phyloP scores from a whole-genome alignment of 805 yeast genomes.

The Brettanomyces anomalus region DNA sequence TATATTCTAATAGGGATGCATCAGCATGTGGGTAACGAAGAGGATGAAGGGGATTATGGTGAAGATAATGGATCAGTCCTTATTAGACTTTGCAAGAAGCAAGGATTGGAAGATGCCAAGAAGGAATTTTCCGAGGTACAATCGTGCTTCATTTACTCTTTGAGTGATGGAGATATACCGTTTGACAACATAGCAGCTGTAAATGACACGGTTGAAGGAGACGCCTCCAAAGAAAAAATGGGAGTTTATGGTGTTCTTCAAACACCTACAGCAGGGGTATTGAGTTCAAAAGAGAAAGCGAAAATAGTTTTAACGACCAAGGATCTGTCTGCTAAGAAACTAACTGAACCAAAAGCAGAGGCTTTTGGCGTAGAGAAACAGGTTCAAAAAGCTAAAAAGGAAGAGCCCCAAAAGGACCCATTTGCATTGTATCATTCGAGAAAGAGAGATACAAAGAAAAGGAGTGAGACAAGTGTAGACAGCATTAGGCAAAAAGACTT shows the following conservation, averaged over 20 bases:
- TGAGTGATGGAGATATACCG: conserved; percentile 11
- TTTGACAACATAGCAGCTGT: conserved; percentile 15
- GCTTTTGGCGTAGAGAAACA: background rate
- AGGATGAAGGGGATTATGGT: conserved; percentile 2
- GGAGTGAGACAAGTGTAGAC: conserved; percentile 3
- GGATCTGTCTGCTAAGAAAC: background rate
- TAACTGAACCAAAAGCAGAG: background rate
- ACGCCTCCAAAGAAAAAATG: conserved; percentile 13
- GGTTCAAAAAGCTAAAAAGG: background rate
- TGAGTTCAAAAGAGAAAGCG: background rate
- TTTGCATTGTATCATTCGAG: conserved; percentile 5
- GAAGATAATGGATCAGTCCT: conserved; percentile 6
- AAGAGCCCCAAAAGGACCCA: conserved; percentile 1
- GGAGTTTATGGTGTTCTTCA: conserved; percentile 18
- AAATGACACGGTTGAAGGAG: conserved; percentile 7
- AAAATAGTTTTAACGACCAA: background rate
- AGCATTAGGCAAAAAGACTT: conserved; percentile 1
- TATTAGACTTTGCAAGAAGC: conserved; percentile 7
- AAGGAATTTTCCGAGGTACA: conserved; percentile 8
- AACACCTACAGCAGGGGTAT: conserved; percentile 7
- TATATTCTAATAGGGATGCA: conserved; percentile 11
- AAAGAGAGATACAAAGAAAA: conserved; percentile 2
- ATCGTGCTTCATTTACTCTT: conserved; percentile 16
- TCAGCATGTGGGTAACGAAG: conserved; percentile 4
- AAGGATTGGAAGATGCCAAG: conserved; percentile 11